phyloP scores from a whole-genome alignment of 2,329 filamentous ascomycete genomes.

The Xylariaceae sp. region DNA sequence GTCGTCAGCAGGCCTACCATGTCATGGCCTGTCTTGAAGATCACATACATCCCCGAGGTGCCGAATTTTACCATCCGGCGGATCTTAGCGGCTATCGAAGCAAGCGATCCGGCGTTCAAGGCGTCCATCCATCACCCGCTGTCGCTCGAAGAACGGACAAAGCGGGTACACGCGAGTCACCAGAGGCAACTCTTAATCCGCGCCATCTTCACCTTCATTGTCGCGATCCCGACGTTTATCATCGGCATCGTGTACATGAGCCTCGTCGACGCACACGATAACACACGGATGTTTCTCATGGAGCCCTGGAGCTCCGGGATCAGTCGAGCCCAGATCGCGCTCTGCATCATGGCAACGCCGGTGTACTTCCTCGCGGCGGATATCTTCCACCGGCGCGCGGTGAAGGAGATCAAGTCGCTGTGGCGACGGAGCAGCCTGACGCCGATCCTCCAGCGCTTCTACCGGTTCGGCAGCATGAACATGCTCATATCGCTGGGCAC shows the following conservation, averaged over 20 bases:
- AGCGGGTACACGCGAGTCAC: constrained; percentile 71
- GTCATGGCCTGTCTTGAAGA: constrained; percentile 66
- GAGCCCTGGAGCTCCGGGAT: constrained; percentile 71
- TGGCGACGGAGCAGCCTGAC: constrained; percentile 78
- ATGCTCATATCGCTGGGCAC: constrained; percentile 89
- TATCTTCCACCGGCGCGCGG: constrained; percentile 76
- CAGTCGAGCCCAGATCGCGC: constrained; percentile 74
- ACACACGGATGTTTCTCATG: constrained; percentile 68
- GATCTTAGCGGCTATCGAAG: constrained; percentile 69
- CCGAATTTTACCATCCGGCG: constrained; percentile 74
- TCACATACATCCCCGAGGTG: constrained; percentile 70
- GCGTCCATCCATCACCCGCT: constrained; percentile 77
- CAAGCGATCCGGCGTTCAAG: constrained; percentile 65
- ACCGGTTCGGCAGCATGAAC: constrained; percentile 97
- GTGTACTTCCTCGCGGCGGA: constrained; percentile 88
- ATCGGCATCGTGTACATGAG: constrained; percentile 93
- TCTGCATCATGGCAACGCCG: constrained; percentile 81
- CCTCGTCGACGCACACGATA: constrained; percentile 64
- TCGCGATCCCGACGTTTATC: constrained; percentile 81
- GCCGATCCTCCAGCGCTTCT: constrained; percentile 75
- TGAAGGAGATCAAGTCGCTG: constrained; percentile 76
- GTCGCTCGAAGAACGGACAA: constrained; percentile 80
- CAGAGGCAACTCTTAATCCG: constrained; percentile 69
- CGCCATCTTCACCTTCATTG: constrained; percentile 67
- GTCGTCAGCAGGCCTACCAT: constrained; percentile 60